Percentiles rank a stretch among this genome's conserved stretches.
These are phyloP conservation scores for Tranzscheliella williamsii DNA, from an alignment of 1,284 basidiomycete genomes.

Conservation along the genomic window DNA sequence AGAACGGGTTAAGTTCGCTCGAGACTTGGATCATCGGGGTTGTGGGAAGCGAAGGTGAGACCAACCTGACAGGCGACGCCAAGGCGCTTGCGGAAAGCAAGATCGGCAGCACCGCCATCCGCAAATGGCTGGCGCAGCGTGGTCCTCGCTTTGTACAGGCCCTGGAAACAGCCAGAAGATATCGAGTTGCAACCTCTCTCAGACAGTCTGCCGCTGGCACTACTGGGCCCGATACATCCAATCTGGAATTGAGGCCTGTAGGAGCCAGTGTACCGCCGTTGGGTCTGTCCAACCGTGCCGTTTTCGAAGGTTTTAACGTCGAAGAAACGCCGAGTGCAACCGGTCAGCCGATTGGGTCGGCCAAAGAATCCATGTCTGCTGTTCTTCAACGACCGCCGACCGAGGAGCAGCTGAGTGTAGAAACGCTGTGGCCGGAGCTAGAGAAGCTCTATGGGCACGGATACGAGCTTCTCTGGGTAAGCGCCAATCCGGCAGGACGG, in stretches of 20 bases:
- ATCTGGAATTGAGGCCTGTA: conserved; percentile 24
- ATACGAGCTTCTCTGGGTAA: conserved; percentile 74
- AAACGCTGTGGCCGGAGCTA: conserved; percentile 91
- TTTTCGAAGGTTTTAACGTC: conserved; percentile 28
- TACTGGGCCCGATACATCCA: not conserved
- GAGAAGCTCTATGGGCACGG: conserved; percentile 98
- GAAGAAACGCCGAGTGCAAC: conserved; percentile 26
- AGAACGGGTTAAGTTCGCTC: conserved; percentile 37
- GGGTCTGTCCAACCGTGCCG: conserved; percentile 57
- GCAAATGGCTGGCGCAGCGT: conserved; percentile 42
- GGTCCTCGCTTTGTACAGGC: conserved; percentile 23
- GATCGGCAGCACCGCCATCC: conserved; percentile 57
- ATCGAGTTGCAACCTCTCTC: conserved; percentile 11
- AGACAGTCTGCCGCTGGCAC: not conserved
- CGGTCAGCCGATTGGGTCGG: conserved; percentile 37
- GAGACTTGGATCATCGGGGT: conserved; percentile 51
- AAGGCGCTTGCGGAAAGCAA: conserved; percentile 49
- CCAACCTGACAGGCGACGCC: conserved; percentile 46
- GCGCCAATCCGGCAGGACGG: conserved; percentile 18
- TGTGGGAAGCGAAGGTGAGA: conserved; percentile 46
- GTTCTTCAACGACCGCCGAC: conserved; percentile 62
- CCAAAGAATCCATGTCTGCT: conserved; percentile 23
- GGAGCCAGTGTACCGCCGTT: conserved; percentile 55
- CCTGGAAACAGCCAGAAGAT: conserved; percentile 13
- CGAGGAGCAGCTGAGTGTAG: conserved; percentile 71